Evolutionary conservation across 306 rosid species (phyloP).

Genomic region (Fagus crenata): DNA sequence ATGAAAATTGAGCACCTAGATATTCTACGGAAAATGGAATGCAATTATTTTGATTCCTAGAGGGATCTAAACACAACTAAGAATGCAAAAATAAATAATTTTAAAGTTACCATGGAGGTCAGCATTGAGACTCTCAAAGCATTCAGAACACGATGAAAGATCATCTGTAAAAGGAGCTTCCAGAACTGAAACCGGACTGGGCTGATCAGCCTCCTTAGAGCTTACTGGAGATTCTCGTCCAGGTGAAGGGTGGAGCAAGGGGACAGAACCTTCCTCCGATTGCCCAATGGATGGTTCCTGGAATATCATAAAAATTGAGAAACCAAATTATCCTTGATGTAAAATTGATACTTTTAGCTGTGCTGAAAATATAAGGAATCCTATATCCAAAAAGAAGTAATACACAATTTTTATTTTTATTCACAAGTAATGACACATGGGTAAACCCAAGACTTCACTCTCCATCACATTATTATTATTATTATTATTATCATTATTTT

Average conservation of each 20-base stretch:
- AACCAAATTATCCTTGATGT: slow-evolving; percentile 12
- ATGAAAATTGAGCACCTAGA: background rate
- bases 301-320: slow-evolving; percentile 38
- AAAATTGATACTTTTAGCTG: slow-evolving; percentile 16
- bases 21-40: background rate
- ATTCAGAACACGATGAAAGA: slow-evolving; percentile 76
- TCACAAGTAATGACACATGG: background rate
- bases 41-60: background rate
- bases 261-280: slow-evolving; percentile 44
- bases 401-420: background rate
- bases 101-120: slow-evolving; percentile 77
- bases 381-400: background rate
- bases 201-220: slow-evolving; percentile 87
- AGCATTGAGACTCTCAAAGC: slow-evolving; percentile 85
- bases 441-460: background rate
- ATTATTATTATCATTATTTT: too few species aligned
- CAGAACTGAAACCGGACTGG: slow-evolving; percentile 94
- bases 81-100: slow-evolving; percentile 11
- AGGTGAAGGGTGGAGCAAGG: slow-evolving; percentile 39
- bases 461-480: background rate
- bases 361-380: slow-evolving; percentile 11
- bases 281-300: slow-evolving; percentile 54
- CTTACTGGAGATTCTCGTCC: slow-evolving; percentile 54
- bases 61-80: slow-evolving; percentile 10
- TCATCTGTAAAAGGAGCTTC: slow-evolving; percentile 84